These are phyloP conservation scores for Pseudozyma tsukubaensis DNA, from an alignment of 1,284 basidiomycete species.

Conservation along the genomic window DNA sequence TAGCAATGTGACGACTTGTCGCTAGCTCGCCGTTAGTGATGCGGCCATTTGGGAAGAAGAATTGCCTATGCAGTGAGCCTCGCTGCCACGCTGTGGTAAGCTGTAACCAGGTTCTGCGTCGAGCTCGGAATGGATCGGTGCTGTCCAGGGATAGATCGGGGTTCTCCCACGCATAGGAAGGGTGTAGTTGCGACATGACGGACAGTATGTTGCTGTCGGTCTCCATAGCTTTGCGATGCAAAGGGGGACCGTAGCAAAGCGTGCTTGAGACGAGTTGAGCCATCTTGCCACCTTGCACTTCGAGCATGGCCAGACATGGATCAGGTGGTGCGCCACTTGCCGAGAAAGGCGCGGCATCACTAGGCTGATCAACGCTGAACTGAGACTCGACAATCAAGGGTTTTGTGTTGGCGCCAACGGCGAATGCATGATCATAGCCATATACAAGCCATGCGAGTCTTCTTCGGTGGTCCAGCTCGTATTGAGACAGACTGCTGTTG, in stretches of 20 bases:
- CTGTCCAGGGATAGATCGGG: slow-evolving; percentile 37
- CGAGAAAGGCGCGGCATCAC: slow-evolving; percentile 37
- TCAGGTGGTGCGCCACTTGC: slow-evolving; percentile 38
- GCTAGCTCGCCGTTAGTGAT: slow-evolving; percentile 51
- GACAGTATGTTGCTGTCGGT: slow-evolving; percentile 32
- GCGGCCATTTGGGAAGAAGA: slow-evolving; percentile 50
- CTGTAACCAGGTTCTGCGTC: slow-evolving; percentile 40
- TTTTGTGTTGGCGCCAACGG: slow-evolving; percentile 45
- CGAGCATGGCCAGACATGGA: slow-evolving; percentile 28
- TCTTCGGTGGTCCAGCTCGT: slow-evolving; percentile 40
- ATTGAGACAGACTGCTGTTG: slow-evolving; percentile 4
- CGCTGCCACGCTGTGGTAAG: slow-evolving; percentile 46
- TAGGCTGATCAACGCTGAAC: slow-evolving; percentile 50
- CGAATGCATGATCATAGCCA: slow-evolving; percentile 49
- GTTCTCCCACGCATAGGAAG: slow-evolving; percentile 27
- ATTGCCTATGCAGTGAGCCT: slow-evolving; percentile 36
- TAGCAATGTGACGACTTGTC: slow-evolving; percentile 42
- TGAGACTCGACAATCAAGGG: slow-evolving; percentile 49
- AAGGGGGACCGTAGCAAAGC: slow-evolving; percentile 37
- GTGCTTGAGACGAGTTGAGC: slow-evolving; percentile 43
- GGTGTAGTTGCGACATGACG: slow-evolving; percentile 21
- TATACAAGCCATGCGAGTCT: slow-evolving; percentile 50
- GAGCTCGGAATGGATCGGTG: slow-evolving; percentile 39
- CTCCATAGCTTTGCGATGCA: slow-evolving; percentile 50
- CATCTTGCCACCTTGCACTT: slow-evolving; percentile 39